Base-by-base conservation (phyloP, 257 asterid species). In the Plantago elongata region DNA sequence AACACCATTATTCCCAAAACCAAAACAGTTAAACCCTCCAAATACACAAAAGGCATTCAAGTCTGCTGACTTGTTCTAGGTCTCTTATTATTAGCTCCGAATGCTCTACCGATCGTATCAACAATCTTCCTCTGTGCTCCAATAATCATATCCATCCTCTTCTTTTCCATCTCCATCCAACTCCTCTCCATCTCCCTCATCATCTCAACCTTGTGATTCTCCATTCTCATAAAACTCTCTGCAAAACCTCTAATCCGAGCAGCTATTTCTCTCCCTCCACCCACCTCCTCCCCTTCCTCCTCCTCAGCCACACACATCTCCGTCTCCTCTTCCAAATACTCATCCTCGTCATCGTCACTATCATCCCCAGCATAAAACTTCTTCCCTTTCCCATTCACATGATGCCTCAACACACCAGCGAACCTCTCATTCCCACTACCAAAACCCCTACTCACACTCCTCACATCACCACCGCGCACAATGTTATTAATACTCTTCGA, bases 121-220 rank as follows among this genome's bases (percentile, higher is more conserved):
- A 81, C 72, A 52, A 91, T 77, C 77, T 80, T 88, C 78, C 86
- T 81, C 62, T 86, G 95, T 2, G 88, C 82, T 13, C 86, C 90
- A 1, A 77, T 72, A 64, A 88, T 91, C 97, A 88, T 91, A n/a
- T 78, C 93, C 83, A 74, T 79, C 79, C 88, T 82, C 83, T 81
- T 88, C 77, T 77, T 82, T 78, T 91, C 96, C 94, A 86, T 84
- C 80, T 91, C 93, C 86, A 83, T 83, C 16, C 89, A 51, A 17
- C 42, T 67, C 76, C 79, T 84, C 73, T 84, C 86, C 0, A 82
- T 77, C 69, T 84, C 93, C 65, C 79, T 72, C 89, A 83, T 78
- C 95, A 79, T 81, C 80, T 88, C 97, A 37, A 91, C 83, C 82
- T 91, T 91, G 29, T 69, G 76, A 66, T 71, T 75, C 90, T 91